Evolutionary conservation across 257 asterid genomes (phyloP), one percentile per base, ranked within the genome.

Genomic region (Perilla frutescens): DNA sequence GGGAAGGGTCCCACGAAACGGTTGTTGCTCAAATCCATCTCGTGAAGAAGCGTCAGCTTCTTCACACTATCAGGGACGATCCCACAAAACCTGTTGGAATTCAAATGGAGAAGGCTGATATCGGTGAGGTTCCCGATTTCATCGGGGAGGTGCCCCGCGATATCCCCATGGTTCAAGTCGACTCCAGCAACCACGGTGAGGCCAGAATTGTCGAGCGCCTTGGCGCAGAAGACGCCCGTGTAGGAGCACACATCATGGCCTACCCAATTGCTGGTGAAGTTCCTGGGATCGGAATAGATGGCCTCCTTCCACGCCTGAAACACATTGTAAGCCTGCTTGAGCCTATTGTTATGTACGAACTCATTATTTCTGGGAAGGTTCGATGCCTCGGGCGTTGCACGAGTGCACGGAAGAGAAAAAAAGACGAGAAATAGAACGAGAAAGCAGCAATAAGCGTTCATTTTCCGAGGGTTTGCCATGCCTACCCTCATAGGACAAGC

Each of bases 1-100:
- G 98, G 98, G 64, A 94, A 94, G 3, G 88, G 77, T 0, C 97
- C 99, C 4, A 90, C 98, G 20, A 94, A 86, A 0, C 99, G 89
- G 15, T 94, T 94, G 82, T 94, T 94, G 88, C 99, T 94, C 68
- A 90, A 50, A 72, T 94, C 99, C 34, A 91, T 51, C 90, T 94
- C 99, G 66, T 77, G 63, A 1, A 94, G 66, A 36, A 85, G 72
- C 48, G 3, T 73, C 5, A 92, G 75, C 7, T 74, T 85, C 36
- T 34, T 43, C 20, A 94, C 31, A 60, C 84, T 80, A 39, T 81
- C 77, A 1, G 99, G 99, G 3, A 94, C 71, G 15, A 94, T 71
- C 5, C 99, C 99, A 66, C 96, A 94, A 12, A 90, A 87, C 29
- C 99, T n/a, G 76, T 94, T 94, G 26, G 97, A 90, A 57, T 90